Base-by-base conservation (phyloP, 345 rosid genomes). In the Acer negundo region DNA sequence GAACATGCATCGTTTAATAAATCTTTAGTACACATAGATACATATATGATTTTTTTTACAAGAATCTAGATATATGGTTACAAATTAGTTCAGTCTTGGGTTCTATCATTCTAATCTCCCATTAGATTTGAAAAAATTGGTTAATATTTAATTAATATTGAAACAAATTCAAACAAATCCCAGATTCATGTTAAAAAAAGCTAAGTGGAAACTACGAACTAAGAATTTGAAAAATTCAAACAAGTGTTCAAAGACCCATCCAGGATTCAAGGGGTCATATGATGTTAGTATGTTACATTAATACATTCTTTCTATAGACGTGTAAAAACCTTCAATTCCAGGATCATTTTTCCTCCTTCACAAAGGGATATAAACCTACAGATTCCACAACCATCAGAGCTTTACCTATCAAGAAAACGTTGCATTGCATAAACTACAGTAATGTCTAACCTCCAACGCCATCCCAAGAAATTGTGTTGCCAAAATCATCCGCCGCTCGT, bases 401-500 rank as follows among this genome's bases (percentile, higher is more conserved):
- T 35, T 58, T 22, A 9, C 42, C n/a, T 42, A 40, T 23, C 51
- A 73, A 40, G 56, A 42, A 61, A 62, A 46, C 31, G 40, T 28
- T 64, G 58, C 47, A 40, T 56, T 23, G 46, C 22, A 35, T 67
- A 63, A 70, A 70, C 4, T 68, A 64, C 31, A 4, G 42, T 46
- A 15, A 47, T 22, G 16, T 59, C 74, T 67, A 49, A 67, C 70
- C 74, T 67, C 10, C 16, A 16, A 72, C 49, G 22, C 73, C 10
- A 7, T 10, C 16, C 28, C 65, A 51, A 58, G 10, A 66, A 66
- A 23, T 24, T 24, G 6, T 38, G 69, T 23, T 1, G 17, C 7
- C 10, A 17, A 16, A 55, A 68, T 87, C 85, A 94, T 44, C 98
- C 98, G 7, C 91, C 98, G 12, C 93, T 90, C 7, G 99, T 95